Base-by-base conservation (phyloP, 805 yeast species). In the Huiozyma sinensis region DNA sequence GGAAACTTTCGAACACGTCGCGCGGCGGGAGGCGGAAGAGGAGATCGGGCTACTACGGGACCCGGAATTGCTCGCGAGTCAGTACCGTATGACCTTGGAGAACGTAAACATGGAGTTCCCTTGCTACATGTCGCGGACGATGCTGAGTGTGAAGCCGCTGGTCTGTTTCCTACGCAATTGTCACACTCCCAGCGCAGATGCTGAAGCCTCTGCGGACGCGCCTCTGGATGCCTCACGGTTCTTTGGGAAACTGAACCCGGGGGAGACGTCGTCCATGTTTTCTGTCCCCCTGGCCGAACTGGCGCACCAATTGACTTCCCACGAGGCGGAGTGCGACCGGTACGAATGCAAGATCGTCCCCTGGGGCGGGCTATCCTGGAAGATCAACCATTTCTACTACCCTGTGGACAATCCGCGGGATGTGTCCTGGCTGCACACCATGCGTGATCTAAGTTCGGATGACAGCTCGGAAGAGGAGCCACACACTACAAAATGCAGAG, bases 21-120 rank as follows among this genome's bases (percentile, higher is more conserved):
- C 95, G 0, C 68, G 94, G 46, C 68, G 97, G 31, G 97, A 89
- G 61, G 78, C 88, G 48, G 74, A 72, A 44, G 97, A 89, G 58
- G 97, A 89, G 58, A 84, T 89, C 41, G 96, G 96, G 0, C 59
- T 86, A 24, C 71, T 73, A 8, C 61, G 70, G 11, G 62, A 70
- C 52, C 75, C 82, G 46, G 65, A 62, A 0, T 56, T 57, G 7
- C 61, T 82, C 33, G 47, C 56, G 36, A 53, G 56, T 11, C 63
- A 72, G 32, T 72, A 60, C 51, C 85, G 84, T 0, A 71, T 81
- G 54, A 60, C 64, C 27, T 66, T 88, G 29, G 85, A 83, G 43
- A 75, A 73, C 44, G 55, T 88, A 30, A 46, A 50, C 4, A 71
- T 74, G 36, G 68, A 70, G 7, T 56, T 89, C 52, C 97, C 97